Evolutionary conservation across 352 stramenopile genomes (phyloP).

Genomic region (Phytophthora cajani): DNA sequence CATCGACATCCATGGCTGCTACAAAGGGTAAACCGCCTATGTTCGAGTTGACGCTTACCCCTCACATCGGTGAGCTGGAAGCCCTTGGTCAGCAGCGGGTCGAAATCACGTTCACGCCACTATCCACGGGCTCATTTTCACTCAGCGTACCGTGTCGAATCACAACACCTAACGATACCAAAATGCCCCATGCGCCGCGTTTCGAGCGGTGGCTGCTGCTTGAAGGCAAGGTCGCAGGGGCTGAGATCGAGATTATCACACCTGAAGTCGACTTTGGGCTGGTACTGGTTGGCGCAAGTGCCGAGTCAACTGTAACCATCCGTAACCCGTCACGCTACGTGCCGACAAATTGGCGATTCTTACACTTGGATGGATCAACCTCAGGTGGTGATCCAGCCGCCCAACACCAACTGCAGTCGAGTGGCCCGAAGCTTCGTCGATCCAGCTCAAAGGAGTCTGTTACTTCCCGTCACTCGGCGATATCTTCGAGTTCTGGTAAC

Average conservation of each 20-base stretch:
- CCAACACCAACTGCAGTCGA: constrained; percentile 1
- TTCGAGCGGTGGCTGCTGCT: constrained; percentile 66
- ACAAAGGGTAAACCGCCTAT: constrained; percentile 7
- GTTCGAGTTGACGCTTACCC: constrained; percentile 37
- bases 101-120: constrained; percentile 49
- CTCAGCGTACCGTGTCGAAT: constrained; percentile 54
- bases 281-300: constrained; percentile 62
- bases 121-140: constrained; percentile 51
- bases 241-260: constrained; percentile 54
- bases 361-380: constrained; percentile 45
- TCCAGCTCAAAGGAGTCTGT: constrained; percentile 65
- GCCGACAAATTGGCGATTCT: constrained; percentile 49
- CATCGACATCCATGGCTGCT: constrained; percentile 3
- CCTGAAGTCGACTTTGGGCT: constrained; percentile 79
- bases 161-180: constrained; percentile 1
- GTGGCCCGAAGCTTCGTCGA: constrained; percentile 35
- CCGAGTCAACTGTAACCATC: constrained; percentile 41
- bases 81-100: constrained; percentile 23
- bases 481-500: constrained; percentile 43
- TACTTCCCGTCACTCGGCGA: constrained; percentile 43
- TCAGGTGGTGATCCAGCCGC: background rate
- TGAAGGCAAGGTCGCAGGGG: constrained; percentile 48
- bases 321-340: constrained; percentile 33
- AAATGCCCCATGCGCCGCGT: background rate
- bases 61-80: constrained; percentile 32